Evolutionary conservation across 2,329 filamentous ascomycete genomes (phyloP).

Genomic region (Cadophora gregata): DNA sequence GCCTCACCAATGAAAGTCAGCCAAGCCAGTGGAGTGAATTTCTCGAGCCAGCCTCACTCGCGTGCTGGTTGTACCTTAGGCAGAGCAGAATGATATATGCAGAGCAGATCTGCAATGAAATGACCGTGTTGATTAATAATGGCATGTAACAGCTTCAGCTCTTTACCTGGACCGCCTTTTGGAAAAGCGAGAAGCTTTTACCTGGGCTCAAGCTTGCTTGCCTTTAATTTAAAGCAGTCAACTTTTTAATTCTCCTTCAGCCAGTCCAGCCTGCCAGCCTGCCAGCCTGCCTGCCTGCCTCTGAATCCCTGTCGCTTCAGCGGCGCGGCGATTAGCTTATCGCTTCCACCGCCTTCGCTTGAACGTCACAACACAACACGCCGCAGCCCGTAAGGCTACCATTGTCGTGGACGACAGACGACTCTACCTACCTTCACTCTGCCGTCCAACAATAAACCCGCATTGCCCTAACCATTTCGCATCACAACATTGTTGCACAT

Average conservation of each 20-base stretch:
- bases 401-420: background rate
- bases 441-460: background rate
- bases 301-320: slow-evolving; percentile 2
- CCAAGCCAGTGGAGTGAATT: background rate
- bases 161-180: too few species aligned
- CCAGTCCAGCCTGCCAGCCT: too few species aligned
- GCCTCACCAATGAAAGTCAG: slow-evolving; percentile 10
- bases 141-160: too few species aligned
- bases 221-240: too few species aligned
- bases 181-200: too few species aligned
- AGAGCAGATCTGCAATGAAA: too few species aligned
- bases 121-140: too few species aligned
- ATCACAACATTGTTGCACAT: background rate
- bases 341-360: slow-evolving; percentile 19
- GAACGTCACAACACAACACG: slow-evolving; percentile 24
- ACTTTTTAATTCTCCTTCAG: too few species aligned
- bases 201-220: too few species aligned
- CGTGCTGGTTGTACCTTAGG: too few species aligned
- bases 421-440: slow-evolving; percentile 6
- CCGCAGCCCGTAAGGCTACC: slow-evolving; percentile 25
- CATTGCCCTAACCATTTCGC: background rate
- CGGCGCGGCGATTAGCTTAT: slow-evolving; percentile 23
- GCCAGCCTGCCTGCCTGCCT: background rate
- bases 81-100: too few species aligned
- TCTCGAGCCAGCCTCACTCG: too few species aligned